Conservation (phyloP, 2,329 filamentous ascomycete species). For the Akanthomyces lecanii region DNA sequence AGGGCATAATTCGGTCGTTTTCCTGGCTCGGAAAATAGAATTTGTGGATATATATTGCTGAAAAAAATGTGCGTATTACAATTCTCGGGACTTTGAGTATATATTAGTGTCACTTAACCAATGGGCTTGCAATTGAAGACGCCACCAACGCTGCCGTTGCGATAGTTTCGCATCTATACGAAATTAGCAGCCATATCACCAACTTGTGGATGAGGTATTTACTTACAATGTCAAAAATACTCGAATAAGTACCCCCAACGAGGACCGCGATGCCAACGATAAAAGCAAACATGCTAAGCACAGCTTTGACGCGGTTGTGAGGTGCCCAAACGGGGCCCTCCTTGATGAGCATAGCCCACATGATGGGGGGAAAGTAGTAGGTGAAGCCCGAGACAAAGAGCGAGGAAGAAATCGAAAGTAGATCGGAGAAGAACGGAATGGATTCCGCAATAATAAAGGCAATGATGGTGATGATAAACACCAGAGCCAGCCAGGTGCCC, state of each 20-base stretch:
- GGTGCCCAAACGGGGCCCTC: conserved; percentile 29
- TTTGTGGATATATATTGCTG: conserved; percentile 2
- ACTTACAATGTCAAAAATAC: conserved; percentile 30
- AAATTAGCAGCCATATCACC: conserved; percentile 16
- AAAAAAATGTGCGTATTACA: neutral
- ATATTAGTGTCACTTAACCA: neutral
- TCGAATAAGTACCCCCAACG: conserved; percentile 32
- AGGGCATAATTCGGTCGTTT: no score
- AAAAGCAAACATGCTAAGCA: conserved; percentile 26
- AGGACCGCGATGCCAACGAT: conserved; percentile 31
- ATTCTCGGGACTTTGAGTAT: neutral
- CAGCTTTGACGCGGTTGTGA: conserved; percentile 27
- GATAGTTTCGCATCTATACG: conserved; percentile 24
- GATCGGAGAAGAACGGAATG: conserved; percentile 67
- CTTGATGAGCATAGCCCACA: conserved; percentile 39
- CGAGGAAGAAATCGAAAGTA: conserved; percentile 52
- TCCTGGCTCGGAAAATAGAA: neutral
- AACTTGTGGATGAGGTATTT: neutral
- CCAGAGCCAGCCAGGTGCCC: conserved; percentile 56
- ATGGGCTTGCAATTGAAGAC: conserved; percentile 28
- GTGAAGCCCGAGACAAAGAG: conserved; percentile 46
- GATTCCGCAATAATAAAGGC: conserved; percentile 69
- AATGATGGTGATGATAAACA: conserved; percentile 54
- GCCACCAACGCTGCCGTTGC: conserved; percentile 25
- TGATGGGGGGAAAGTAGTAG: conserved; percentile 40